Evolutionary conservation across 768 basidiomycete species (phyloP), one percentile per base, ranked within the genome.

Genomic region (Nidula microcarpa): DNA sequence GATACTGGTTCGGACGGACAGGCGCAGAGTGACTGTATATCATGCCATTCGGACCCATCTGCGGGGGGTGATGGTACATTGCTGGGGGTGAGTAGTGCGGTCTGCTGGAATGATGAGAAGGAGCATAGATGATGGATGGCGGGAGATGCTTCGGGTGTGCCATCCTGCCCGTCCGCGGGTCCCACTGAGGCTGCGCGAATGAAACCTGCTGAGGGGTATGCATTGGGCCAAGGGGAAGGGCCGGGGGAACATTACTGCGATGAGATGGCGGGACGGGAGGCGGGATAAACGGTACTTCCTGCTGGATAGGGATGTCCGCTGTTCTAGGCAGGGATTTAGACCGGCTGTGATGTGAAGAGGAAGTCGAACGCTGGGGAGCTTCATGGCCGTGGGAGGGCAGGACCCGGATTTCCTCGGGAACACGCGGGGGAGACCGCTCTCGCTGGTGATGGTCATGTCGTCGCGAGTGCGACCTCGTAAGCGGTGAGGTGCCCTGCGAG

Each of bases 11-110:
- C 59, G 54, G 68, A 34, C 68, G 68, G 55, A 48, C 68, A 64
- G 65, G 77, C 16, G 81, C 79, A n/a, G 86, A 87, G 50, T 86
- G 83, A 52, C 85, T 87, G 62, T 87, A 82, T 3, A 81, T 79
- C 72, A 88, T 80, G 3, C 83, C 83, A 51, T 85, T 79, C 0
- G 84, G 72, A 47, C 78, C 76, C 68, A 76, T 65, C 56, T 74
- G 70, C 56, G 80, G 79, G 6, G 72, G 74, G 45, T 84, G 77
- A 55, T 84, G 77, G 9, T 79, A 79, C 53, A 86, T 79, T 0
- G 78, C 73, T 11, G 84, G 84, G 14, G 85, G 84, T 6, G 80
- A 69, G 57, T 87, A 87, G 58, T 78, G 76, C 50, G 80, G 71
- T 51, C 64, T 59, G n/a, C 60, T 70, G 30, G 73, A 68, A 57